phyloP scores from a whole-genome alignment of 805 yeast genomes.

The Ogataea paradorogensis region DNA sequence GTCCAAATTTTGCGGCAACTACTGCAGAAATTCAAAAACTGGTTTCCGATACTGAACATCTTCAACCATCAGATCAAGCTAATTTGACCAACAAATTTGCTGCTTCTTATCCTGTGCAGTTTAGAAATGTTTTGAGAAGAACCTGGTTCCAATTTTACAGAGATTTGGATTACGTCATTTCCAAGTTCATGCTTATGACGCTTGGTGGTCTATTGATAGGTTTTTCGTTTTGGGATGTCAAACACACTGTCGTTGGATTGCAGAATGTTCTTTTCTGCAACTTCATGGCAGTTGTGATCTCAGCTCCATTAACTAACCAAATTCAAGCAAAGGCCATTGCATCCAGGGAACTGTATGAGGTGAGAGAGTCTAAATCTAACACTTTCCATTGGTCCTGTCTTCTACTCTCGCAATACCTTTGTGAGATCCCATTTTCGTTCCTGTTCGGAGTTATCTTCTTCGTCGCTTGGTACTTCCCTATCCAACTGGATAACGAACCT shows the following conservation, averaged over 20 bases:
- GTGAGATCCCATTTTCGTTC: constrained; percentile 61
- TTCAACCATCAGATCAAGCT: constrained; percentile 13
- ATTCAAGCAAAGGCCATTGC: constrained; percentile 56
- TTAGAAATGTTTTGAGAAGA: constrained; percentile 36
- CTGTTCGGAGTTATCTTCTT: constrained; percentile 47
- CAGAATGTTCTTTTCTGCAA: constrained; percentile 55
- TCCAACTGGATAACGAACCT: constrained; percentile 33
- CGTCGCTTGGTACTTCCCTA: constrained; percentile 37
- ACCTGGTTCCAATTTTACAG: constrained; percentile 45
- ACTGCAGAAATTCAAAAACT: constrained; percentile 32
- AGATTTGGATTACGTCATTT: constrained; percentile 45
- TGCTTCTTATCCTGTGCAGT: constrained; percentile 42
- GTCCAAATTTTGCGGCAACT: constrained; percentile 27
- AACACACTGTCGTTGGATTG: constrained; percentile 49
- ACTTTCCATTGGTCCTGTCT: constrained; percentile 71
- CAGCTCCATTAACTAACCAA: constrained; percentile 61
- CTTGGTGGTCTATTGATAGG: constrained; percentile 48
- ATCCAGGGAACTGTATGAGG: constrained; percentile 63
- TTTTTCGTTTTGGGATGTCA: constrained; percentile 61
- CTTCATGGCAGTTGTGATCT: constrained; percentile 53
- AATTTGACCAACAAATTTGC: constrained; percentile 36
- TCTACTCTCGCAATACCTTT: constrained; percentile 49
- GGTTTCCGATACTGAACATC: constrained; percentile 16
- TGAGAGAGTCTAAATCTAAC: constrained; percentile 66
- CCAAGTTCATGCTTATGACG: constrained; percentile 42